Conservation (phyloP, 345 rosid species). For the Jatropha curcas region DNA sequence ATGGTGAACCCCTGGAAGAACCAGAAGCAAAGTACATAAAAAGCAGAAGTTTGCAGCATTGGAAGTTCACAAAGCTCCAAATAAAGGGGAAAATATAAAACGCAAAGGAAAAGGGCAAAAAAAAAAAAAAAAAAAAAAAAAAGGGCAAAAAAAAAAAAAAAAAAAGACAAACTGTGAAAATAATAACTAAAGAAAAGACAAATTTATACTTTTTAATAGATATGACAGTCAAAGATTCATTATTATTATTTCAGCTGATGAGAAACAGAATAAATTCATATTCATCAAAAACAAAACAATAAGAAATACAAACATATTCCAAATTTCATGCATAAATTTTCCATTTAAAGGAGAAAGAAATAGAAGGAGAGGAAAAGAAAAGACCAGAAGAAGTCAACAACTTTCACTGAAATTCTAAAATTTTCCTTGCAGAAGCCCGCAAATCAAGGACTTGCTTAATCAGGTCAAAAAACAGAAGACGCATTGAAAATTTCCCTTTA, state of each 20-base stretch:
- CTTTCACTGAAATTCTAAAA: conserved; percentile 32
- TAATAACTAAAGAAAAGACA: conserved; percentile 45
- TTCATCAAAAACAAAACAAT: conserved; percentile 3
- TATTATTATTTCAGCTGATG: conserved; percentile 13
- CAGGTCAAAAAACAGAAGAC: not conserved
- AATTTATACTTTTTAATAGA: conserved; percentile 35
- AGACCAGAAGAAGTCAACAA: conserved; percentile 25
- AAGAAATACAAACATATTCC: conserved; percentile 3
- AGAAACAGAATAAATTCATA: conserved; percentile 18
- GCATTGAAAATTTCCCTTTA: not conserved
- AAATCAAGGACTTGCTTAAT: conserved; percentile 41
- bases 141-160: not conserved
- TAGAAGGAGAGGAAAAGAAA: not conserved
- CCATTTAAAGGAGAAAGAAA: conserved; percentile 9
- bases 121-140: too few species aligned
- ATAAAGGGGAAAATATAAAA: too few species aligned
- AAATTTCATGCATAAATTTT: conserved; percentile 22
- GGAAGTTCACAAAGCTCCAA: too few species aligned
- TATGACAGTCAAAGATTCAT: conserved; percentile 24
- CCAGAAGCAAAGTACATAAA: too few species aligned
- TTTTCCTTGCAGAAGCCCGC: conserved; percentile 38
- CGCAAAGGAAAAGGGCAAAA: too few species aligned
- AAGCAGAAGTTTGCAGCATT: too few species aligned
- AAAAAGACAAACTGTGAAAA: conserved; percentile 5
- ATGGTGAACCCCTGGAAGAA: too few species aligned